A percentile compares a stretch with the other conserved stretches of the same genome.
These are phyloP conservation scores for Capillidium heterosporum DNA, from an alignment of 371 early-diverging fungal genomes.

Conservation along the genomic window DNA sequence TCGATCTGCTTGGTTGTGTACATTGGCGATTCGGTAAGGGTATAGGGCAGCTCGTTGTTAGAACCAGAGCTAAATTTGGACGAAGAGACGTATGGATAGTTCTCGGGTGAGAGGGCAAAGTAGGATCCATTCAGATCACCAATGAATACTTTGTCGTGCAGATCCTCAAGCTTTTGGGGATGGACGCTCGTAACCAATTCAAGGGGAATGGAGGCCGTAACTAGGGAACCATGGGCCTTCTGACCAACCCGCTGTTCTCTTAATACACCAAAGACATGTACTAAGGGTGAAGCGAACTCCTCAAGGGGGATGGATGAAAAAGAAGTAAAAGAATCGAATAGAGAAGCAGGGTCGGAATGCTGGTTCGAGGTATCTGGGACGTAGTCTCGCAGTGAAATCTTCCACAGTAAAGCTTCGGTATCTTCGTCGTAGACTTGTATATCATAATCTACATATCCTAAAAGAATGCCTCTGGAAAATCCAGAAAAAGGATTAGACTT, in stretches of 20 bases:
- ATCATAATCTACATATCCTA: neutral
- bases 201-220: conserved; percentile 4
- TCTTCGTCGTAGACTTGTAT: neutral
- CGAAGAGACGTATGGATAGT: neutral
- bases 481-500: neutral
- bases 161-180: conserved; percentile 1
- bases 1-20: neutral
- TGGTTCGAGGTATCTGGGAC: conserved; percentile 14
- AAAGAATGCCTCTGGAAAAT: conserved; percentile 19
- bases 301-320: conserved; percentile 14
- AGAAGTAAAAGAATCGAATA: conserved; percentile 6
- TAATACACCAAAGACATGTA: conserved; percentile 18
- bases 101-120: conserved; percentile 24
- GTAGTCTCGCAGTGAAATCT: neutral
- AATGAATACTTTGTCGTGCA: conserved; percentile 18
- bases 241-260: neutral
- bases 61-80: neutral
- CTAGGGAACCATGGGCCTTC: neutral
- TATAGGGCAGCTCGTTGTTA: neutral
- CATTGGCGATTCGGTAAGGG: neutral
- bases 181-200: too few relatives aligned
- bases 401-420: conserved; percentile 8
- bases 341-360: neutral
- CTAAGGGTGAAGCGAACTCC: conserved; percentile 17
- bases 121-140: conserved; percentile 31